Evolutionary conservation across 352 stramenopile species (phyloP).

Genomic region (Globisporangium megalacanthum): DNA sequence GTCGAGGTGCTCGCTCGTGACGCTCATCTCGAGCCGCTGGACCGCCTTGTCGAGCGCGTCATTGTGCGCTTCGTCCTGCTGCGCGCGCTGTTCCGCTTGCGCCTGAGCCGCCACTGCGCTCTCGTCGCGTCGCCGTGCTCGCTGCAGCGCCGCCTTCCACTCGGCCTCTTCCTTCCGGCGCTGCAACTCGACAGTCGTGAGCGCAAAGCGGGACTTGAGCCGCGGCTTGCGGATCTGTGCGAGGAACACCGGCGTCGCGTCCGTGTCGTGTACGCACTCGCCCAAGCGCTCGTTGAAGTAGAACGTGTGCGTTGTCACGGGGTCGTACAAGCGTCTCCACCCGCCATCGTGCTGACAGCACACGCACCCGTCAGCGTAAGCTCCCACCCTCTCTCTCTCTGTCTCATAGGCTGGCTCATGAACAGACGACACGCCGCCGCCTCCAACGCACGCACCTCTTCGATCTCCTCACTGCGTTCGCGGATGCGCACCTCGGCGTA

Average conservation of each 20-base stretch:
- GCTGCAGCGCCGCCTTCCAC: slow-evolving; percentile 55
- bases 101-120: slow-evolving; percentile 19
- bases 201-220: slow-evolving; percentile 21
- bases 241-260: slow-evolving; percentile 33
- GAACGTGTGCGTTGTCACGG: slow-evolving; percentile 44
- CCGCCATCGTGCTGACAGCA: slow-evolving; percentile 21
- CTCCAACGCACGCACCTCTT: slow-evolving; percentile 21
- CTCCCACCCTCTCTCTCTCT: background rate
- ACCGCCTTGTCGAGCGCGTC: slow-evolving; percentile 37
- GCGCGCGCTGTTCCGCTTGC: slow-evolving; percentile 9
- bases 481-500: slow-evolving; percentile 50
- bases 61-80: slow-evolving; percentile 23
- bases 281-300: slow-evolving; percentile 62
- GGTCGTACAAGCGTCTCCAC: slow-evolving; percentile 63
- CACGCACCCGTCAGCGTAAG: background rate
- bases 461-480: slow-evolving; percentile 57
- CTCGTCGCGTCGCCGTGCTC: slow-evolving; percentile 35
- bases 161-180: slow-evolving; percentile 54
- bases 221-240: slow-evolving; percentile 26
- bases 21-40: slow-evolving; percentile 36
- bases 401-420: background rate
- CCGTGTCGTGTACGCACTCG: slow-evolving; percentile 57
- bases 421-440: too few relatives aligned
- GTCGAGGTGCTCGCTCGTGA: slow-evolving; percentile 54
- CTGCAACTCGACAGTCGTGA: slow-evolving; percentile 38